Conservation (phyloP, 441 rosid species). For the Francoa sonchifolia region DNA sequence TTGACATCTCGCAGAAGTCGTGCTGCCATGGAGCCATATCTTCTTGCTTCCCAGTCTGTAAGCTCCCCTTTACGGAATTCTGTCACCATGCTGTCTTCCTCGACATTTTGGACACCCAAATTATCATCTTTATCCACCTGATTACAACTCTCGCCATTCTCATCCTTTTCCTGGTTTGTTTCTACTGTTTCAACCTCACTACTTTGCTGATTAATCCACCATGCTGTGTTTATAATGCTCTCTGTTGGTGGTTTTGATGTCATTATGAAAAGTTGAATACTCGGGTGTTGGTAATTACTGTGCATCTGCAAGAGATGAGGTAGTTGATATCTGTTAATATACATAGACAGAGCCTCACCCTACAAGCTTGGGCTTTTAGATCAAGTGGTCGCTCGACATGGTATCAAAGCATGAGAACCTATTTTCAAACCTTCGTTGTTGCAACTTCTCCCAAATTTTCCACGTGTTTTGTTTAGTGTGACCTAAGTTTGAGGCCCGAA, state of each 20-base stretch:
- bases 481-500: too few species aligned
- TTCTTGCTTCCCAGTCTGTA: conserved; percentile 84
- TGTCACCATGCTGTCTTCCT: conserved; percentile 18
- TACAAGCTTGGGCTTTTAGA: too few species aligned
- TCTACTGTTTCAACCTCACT: conserved; percentile 20
- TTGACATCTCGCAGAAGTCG: conserved; percentile 75
- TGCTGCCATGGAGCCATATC: conserved; percentile 90
- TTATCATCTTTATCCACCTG: conserved; percentile 10
- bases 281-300: conserved; percentile 65
- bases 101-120: conserved; percentile 13
- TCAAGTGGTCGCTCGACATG: too few species aligned
- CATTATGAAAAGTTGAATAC: conserved; percentile 81
- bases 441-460: too few species aligned
- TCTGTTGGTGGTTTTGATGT: conserved; percentile 27
- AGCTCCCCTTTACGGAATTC: conserved; percentile 34
- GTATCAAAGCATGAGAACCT: too few species aligned
- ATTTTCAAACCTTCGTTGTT: too few species aligned
- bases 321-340: not conserved
- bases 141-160: conserved; percentile 12
- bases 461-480: too few species aligned
- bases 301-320: conserved; percentile 52
- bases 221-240: conserved; percentile 12
- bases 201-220: conserved; percentile 13
- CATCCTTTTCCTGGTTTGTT: conserved; percentile 14
- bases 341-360: too few species aligned